A percentile compares a stretch with the other conserved stretches of the same genome.
Evolutionary conservation across 495 filamentous ascomycete genomes (phyloP).

Genomic region (Penicillium psychrofluorescens): DNA sequence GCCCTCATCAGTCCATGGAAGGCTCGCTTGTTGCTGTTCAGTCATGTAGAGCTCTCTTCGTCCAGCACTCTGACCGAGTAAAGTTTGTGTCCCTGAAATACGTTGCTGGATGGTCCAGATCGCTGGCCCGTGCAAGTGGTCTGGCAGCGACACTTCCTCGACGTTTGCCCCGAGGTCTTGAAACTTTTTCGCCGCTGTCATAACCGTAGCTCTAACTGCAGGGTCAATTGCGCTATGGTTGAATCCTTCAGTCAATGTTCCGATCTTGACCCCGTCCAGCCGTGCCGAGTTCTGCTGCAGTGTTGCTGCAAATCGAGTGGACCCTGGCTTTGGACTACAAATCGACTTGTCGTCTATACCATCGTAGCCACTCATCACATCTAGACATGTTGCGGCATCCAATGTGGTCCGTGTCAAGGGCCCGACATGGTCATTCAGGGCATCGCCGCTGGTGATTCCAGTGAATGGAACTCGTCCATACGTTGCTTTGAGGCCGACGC

Average conservation of each 20-base stretch:
- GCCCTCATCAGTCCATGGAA: constrained; percentile 24
- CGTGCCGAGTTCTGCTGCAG: constrained; percentile 14
- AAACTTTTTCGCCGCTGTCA: constrained; percentile 38
- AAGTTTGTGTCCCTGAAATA: constrained; percentile 33
- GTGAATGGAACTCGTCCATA: constrained; percentile 47
- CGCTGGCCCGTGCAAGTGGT: constrained; percentile 37
- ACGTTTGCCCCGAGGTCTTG: constrained; percentile 43
- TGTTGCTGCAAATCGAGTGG: constrained; percentile 31
- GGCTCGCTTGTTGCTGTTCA: constrained; percentile 25
- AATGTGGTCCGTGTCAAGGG: constrained; percentile 42
- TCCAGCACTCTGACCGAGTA: constrained; percentile 31
- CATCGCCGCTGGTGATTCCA: constrained; percentile 37
- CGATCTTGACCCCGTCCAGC: constrained; percentile 46
- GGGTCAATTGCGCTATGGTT: constrained; percentile 33
- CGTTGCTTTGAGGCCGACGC: constrained; percentile 42
- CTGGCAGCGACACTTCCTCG: constrained; percentile 43
- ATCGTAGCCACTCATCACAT: constrained; percentile 48
- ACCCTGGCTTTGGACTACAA: constrained; percentile 35
- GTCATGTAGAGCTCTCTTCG: constrained; percentile 31
- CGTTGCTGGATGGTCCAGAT: constrained; percentile 46
- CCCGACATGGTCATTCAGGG: constrained; percentile 39
- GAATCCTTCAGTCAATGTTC: constrained; percentile 44
- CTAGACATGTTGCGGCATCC: constrained; percentile 43
- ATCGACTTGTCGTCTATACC: constrained; percentile 49
- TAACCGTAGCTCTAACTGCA: constrained; percentile 32